These are phyloP conservation scores for Fusarium marasasianum DNA, from an alignment of 2,329 filamentous ascomycete species.

Conservation along the genomic window DNA sequence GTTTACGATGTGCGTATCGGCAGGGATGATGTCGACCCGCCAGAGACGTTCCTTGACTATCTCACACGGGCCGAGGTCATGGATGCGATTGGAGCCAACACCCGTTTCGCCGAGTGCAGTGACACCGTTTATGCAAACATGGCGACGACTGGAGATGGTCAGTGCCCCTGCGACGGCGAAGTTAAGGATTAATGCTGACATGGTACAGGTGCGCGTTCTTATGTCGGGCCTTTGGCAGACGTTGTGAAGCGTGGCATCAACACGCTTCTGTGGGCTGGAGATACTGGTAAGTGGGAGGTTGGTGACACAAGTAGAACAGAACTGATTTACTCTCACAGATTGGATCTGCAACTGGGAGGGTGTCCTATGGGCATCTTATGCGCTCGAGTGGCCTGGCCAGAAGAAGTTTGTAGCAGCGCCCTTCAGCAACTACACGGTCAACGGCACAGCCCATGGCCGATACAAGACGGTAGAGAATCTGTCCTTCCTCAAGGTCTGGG, in stretches of 20 bases:
- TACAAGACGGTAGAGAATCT: constrained; percentile 65
- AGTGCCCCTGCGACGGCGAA: neutral
- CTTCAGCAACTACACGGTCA: constrained; percentile 57
- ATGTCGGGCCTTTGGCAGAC: constrained; percentile 53
- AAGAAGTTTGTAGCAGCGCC: constrained; percentile 49
- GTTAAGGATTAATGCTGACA: neutral
- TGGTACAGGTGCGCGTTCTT: constrained; percentile 52
- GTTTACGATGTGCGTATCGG: constrained; percentile 58
- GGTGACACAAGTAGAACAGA: neutral
- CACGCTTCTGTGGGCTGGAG: constrained; percentile 64
- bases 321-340: constrained; percentile 47
- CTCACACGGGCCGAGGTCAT: constrained; percentile 38
- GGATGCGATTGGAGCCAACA: constrained; percentile 39
- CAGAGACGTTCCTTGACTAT: constrained; percentile 38
- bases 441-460: constrained; percentile 56
- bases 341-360: constrained; percentile 69
- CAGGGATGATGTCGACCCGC: constrained; percentile 31
- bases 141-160: constrained; percentile 37
- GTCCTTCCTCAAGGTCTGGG: constrained; percentile 66
- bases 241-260: constrained; percentile 59
- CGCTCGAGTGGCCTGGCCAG: constrained; percentile 54
- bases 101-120: constrained; percentile 39
- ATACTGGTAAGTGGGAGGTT: constrained; percentile 50
- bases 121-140: constrained; percentile 38
- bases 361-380: constrained; percentile 56